Evolutionary conservation across 306 rosid genomes (phyloP).

Genomic region (Hippophae rhamnoides): DNA sequence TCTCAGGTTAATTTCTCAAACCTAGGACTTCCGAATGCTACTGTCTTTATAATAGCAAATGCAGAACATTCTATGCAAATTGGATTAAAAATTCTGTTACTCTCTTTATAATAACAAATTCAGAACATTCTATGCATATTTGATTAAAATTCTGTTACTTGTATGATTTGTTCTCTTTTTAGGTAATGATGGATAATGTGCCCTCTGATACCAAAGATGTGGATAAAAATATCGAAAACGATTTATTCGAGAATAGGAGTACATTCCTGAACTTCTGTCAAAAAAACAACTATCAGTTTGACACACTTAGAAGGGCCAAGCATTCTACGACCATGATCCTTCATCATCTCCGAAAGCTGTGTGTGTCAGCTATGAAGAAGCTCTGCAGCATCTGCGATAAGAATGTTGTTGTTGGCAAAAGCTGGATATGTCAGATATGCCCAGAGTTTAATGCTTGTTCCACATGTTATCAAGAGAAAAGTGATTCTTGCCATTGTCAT

Average conservation of each 20-base stretch:
- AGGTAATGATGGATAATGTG: constrained; percentile 32
- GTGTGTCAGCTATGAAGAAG: constrained; percentile 6
- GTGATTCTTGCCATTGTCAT: constrained; percentile 33
- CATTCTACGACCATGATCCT: constrained; percentile 55
- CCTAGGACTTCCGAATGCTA: not conserved
- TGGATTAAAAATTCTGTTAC: constrained; percentile 1
- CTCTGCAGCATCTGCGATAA: constrained; percentile 34
- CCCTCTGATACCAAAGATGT: constrained; percentile 34
- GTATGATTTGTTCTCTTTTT: constrained; percentile 13
- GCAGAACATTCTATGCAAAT: not conserved
- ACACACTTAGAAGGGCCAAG: constrained; percentile 56
- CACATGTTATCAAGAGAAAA: constrained; percentile 32
- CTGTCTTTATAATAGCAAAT: not conserved
- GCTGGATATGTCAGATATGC: constrained; percentile 40
- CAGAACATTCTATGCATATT: constrained; percentile 3
- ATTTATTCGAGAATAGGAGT: constrained; percentile 28
- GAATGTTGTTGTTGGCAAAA: constrained; percentile 9
- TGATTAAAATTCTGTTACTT: not conserved
- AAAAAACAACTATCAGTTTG: constrained; percentile 40
- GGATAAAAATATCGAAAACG: constrained; percentile 30
- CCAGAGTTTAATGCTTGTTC: constrained; percentile 29
- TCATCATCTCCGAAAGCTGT: constrained; percentile 24
- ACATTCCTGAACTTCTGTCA: constrained; percentile 42
- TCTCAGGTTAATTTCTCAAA: constrained; percentile 21
- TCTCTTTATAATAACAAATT: not conserved